Evolutionary conservation across 2,329 filamentous ascomycete genomes (phyloP).

Genomic region (Fusarium hainanense): DNA sequence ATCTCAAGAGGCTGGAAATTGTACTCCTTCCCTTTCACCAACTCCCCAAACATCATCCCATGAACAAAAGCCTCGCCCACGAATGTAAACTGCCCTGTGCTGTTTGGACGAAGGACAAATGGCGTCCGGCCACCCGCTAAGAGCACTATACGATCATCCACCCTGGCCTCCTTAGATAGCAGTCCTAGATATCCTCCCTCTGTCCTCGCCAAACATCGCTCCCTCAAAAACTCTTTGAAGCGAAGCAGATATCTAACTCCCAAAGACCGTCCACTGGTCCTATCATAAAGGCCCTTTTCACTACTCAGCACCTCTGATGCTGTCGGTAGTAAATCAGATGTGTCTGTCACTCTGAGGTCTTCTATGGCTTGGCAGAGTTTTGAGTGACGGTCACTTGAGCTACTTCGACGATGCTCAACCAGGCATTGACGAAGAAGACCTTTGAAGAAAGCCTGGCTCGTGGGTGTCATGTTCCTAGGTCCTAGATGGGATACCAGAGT

Average conservation of each 20-base stretch:
- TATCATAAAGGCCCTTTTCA: not conserved
- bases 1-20: not conserved
- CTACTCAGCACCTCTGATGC: not conserved
- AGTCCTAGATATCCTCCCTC: not conserved
- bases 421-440: not conserved
- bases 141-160: not conserved
- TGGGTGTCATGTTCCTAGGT: not conserved
- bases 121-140: not conserved
- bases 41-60: not conserved
- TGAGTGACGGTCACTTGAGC: not conserved
- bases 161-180: not conserved
- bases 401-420: not conserved
- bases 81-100: not conserved
- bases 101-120: not conserved
- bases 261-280: not conserved
- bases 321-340: not conserved
- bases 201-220: not conserved
- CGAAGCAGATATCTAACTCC: not conserved
- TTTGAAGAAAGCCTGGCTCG: not conserved
- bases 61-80: not conserved
- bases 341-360: not conserved
- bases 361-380: not conserved
- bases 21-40: not conserved
- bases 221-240: not conserved
- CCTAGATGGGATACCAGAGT: not conserved